Percentiles rank a stretch among this genome's conserved stretches.
Evolutionary conservation across 1,284 basidiomycete species (phyloP).

Genomic region (Melampsora americana): DNA sequence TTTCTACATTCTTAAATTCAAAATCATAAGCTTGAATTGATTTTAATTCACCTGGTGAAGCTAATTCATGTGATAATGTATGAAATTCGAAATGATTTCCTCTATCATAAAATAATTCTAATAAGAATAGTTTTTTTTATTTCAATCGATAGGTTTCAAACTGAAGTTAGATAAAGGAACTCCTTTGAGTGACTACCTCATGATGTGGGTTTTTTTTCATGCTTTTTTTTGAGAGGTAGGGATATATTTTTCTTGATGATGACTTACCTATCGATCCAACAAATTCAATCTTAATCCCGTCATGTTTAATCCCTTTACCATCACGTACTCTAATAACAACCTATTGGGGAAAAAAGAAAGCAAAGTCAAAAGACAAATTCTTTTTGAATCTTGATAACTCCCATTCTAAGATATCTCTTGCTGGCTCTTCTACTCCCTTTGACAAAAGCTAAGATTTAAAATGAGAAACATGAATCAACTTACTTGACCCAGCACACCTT

Average conservation of each 20-base stretch:
- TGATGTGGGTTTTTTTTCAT: constrained; percentile 14
- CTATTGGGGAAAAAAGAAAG: constrained; percentile 56
- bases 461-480: constrained; percentile 18
- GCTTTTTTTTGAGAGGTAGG: not conserved
- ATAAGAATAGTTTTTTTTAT: not conserved
- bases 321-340: constrained; percentile 83
- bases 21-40: constrained; percentile 94
- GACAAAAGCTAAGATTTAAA: not conserved
- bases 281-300: constrained; percentile 97
- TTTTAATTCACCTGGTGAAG: constrained; percentile 88
- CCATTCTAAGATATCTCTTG: too few species aligned
- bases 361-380: constrained; percentile 23
- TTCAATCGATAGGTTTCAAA: too few species aligned
- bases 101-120: constrained; percentile 92
- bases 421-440: not conserved
- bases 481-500: constrained; percentile 80
- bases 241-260: not conserved
- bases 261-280: constrained; percentile 86
- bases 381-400: too few species aligned
- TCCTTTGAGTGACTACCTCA: constrained; percentile 2
- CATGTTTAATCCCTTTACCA: constrained; percentile 90
- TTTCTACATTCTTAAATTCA: constrained; percentile 97
- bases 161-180: not conserved
- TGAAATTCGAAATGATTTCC: constrained; percentile 98
- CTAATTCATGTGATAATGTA: constrained; percentile 88